phyloP scores from a whole-genome alignment of 140 eudicot species.

The Flaveria floridana region DNA sequence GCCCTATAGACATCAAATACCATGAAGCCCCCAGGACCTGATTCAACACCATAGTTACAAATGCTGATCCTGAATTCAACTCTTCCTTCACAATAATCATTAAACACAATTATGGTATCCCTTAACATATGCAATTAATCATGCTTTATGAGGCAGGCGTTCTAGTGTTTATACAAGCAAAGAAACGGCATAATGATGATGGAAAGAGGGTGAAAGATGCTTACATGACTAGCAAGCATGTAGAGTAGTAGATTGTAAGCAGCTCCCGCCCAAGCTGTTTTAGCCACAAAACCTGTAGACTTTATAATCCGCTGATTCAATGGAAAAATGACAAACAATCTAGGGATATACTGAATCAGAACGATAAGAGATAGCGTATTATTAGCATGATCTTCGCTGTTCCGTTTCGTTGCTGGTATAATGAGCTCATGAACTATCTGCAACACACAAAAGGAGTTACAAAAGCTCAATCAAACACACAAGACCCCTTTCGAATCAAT shows the following conservation, averaged over 20 bases:
- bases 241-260: constrained; percentile 85
- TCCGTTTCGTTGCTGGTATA: constrained; percentile 63
- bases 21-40: constrained; percentile 88
- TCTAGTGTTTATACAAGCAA: too few relatives aligned
- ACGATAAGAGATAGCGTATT: constrained; percentile 77
- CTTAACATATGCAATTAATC: not conserved
- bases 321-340: constrained; percentile 79
- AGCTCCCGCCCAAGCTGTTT: constrained; percentile 98
- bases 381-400: constrained; percentile 56
- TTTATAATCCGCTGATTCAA: constrained; percentile 69
- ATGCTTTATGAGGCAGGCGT: not conserved
- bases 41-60: constrained; percentile 8
- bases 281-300: constrained; percentile 80
- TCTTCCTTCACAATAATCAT: not conserved
- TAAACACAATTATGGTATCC: too few relatives aligned
- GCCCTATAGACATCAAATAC: constrained; percentile 81
- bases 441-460: constrained; percentile 21
- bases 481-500: not conserved
- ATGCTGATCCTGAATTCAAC: not conserved
- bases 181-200: not conserved
- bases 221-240: constrained; percentile 95
- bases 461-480: not conserved
- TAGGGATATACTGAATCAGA: constrained; percentile 78
- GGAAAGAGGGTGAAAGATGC: constrained; percentile 16
- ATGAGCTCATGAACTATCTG: constrained; percentile 71